These are phyloP conservation scores for Trametes cubensis DNA, from an alignment of 768 basidiomycete genomes.

Conservation along the genomic window DNA sequence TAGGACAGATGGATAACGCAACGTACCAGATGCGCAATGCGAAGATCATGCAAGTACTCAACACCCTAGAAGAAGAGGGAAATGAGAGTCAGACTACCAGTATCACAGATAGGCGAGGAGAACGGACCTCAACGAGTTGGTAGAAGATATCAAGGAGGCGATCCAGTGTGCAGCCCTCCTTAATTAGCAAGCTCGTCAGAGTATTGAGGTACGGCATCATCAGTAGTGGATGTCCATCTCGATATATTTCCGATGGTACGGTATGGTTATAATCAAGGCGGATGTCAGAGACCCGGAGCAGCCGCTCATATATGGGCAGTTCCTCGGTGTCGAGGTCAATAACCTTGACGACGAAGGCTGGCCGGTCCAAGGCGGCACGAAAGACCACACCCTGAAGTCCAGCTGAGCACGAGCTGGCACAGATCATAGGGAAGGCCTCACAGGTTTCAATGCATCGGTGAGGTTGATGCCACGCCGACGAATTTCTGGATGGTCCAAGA, in stretches of 20 bases:
- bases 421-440: background rate
- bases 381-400: background rate
- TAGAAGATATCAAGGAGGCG: no score
- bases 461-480: background rate
- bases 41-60: no score
- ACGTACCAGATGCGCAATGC: no score
- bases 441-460: background rate
- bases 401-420: no score
- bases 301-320: background rate
- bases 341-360: background rate
- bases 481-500: background rate
- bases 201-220: slow-evolving; percentile 3
- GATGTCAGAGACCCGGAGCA: background rate
- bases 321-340: slow-evolving; percentile 2
- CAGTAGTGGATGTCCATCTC: background rate
- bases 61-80: no score
- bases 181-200: no score
- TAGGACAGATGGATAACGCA: no score
- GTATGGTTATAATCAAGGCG: background rate
- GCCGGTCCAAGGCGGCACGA: background rate
- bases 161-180: no score
- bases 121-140: no score
- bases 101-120: no score
- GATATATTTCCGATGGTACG: background rate
- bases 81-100: no score